These are phyloP conservation scores for Penicillium nordicum DNA, from an alignment of 2,329 filamentous ascomycete species.

Conservation along the genomic window DNA sequence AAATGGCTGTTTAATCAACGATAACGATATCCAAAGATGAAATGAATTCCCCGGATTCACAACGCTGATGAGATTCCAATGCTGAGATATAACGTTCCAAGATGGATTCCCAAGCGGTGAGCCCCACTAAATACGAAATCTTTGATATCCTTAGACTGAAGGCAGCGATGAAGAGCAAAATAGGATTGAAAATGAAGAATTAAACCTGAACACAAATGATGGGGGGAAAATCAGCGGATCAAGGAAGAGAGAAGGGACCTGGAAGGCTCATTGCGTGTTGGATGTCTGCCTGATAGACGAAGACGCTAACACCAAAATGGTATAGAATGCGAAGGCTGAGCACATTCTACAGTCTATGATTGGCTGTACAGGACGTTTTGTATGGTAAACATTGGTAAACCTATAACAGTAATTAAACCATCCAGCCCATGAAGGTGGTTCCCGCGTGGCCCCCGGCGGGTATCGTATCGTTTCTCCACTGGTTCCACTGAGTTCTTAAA, in stretches of 20 bases:
- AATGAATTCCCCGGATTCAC: not conserved
- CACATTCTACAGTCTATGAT: constrained; percentile 9
- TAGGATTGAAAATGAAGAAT: constrained; percentile 15
- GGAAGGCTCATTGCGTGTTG: constrained; percentile 23
- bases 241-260: constrained; percentile 24
- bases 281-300: constrained; percentile 43
- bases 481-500: constrained; percentile 7
- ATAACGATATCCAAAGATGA: not conserved
- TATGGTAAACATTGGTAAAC: constrained; percentile 1
- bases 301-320: constrained; percentile 24
- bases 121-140: constrained; percentile 10
- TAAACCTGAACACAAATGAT: constrained; percentile 4
- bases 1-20: not conserved
- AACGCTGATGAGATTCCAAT: not conserved
- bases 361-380: constrained; percentile 2
- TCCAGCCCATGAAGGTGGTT: not conserved
- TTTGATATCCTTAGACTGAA: constrained; percentile 1
- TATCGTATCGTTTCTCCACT: constrained; percentile 6
- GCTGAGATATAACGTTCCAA: not conserved
- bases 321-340: constrained; percentile 21
- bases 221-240: constrained; percentile 11
- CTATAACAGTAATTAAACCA: not conserved
- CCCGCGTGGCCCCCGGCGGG: not conserved
- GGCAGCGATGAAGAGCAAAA: not conserved
- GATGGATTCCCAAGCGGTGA: constrained; percentile 10